Base-by-base conservation (phyloP, 345 rosid species). In the Zanthoxylum bungeanum region DNA sequence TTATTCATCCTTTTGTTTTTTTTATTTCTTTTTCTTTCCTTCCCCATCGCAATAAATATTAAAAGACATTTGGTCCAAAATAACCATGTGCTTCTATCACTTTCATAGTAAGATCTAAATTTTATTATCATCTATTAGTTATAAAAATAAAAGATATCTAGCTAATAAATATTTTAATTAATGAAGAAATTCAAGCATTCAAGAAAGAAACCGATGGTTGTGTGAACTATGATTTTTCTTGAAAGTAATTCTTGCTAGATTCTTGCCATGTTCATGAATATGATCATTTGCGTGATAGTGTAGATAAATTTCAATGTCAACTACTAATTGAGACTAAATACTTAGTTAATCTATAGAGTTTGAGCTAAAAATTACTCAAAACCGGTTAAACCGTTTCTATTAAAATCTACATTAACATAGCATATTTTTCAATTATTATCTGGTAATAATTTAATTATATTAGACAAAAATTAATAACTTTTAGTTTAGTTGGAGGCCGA, bases 231-330 rank as follows among this genome's bases (percentile, higher is more conserved):
- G 12, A 42, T 12, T 44, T 44, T 5, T 14, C 28, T 16, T 59
- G 7, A 27, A 40, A 39, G 47, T n/a, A 10, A 24, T 0, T 7
- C 17, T n/a, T 49, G 21, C 19, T 33, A n/a, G 24, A 33, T 31
- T 49, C 10, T 31, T 66, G 1, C 70, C 44, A 66, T n/a, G 46
- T 66, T 50, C 70, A 33, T 51, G 70, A 49, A 49, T 33, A 21
- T 55, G 60, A 55, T 51, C 52, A 31, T 50, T n/a, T 10, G 60
- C 17, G 7, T 24, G 50, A 37, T 39, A 16, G 5, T 36, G 14
- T 22, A 10, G 19, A 17, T 14, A 52, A 52, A 31, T 19, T 7
- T 16, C 30, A 61, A 19, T n/a, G 27, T 68, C 21, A 5, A 17
- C 39, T 19, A 4, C 24, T 50, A 50, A 49, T 1, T 65, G 46